Conservation (phyloP, 192 early-diverging fungal genomes). For the Rhizoclosmatium sp. region DNA sequence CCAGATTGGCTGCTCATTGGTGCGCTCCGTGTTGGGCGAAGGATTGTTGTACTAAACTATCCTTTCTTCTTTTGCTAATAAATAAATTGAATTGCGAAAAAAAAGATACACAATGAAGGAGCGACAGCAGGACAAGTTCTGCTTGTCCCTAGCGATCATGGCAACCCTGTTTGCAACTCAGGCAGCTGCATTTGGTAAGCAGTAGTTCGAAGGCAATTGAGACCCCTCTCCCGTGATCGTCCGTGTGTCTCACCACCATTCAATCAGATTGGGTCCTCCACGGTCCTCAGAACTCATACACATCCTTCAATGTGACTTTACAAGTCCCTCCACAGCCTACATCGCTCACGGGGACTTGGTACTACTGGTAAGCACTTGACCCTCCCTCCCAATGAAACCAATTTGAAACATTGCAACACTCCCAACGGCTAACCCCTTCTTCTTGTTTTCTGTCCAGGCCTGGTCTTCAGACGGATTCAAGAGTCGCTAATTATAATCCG, state of each 20-base stretch:
- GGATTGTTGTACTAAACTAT: constrained; percentile 66
- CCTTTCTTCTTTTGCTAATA: too few relatives aligned
- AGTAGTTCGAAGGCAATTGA: too few relatives aligned
- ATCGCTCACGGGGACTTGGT: not conserved
- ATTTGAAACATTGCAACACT: too few relatives aligned
- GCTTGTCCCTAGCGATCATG: too few relatives aligned
- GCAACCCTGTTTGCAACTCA: too few relatives aligned
- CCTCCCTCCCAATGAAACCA: not conserved
- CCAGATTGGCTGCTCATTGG: constrained; percentile 79
- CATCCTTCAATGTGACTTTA: not conserved
- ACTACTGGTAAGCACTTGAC: not conserved
- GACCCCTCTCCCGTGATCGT: too few relatives aligned
- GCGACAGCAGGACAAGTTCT: too few relatives aligned
- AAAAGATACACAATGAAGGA: too few relatives aligned
- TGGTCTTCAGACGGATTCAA: constrained; percentile 4
- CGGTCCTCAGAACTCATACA: not conserved
- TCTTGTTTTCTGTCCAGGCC: not conserved
- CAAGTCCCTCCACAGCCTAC: not conserved
- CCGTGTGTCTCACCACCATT: too few relatives aligned
- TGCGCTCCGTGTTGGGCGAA: constrained; percentile 86
- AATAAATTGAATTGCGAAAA: too few relatives aligned
- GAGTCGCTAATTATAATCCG: not conserved
- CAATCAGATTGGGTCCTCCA: not conserved
- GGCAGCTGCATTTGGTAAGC: too few relatives aligned
- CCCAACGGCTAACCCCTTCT: too few relatives aligned